A percentile compares a stretch with the other conserved stretches of the same genome.
phyloP scores from a whole-genome alignment of 2,329 filamentous ascomycete species.

The Didymella sp. region DNA sequence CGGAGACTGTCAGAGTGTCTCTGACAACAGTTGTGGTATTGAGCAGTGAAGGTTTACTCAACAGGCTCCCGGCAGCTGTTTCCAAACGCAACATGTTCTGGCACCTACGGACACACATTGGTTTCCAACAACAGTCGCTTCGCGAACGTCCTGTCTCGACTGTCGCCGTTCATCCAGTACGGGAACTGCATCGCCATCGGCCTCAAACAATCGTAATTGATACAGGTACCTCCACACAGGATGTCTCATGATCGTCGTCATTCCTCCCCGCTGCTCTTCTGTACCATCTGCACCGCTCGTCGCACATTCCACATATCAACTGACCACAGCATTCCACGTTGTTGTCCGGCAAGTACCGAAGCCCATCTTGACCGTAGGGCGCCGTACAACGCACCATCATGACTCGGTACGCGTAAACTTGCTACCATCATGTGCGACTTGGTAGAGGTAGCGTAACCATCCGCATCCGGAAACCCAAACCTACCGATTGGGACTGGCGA shows the following conservation, averaged over 20 bases:
- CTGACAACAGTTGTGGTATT: background rate
- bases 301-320: background rate
- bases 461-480: slow-evolving; percentile 14
- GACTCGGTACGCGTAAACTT: slow-evolving; percentile 3
- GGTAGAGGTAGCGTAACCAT: slow-evolving; percentile 5
- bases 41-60: background rate
- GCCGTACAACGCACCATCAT: background rate
- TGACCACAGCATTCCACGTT: background rate
- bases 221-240: background rate
- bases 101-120: background rate
- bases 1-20: too few species aligned
- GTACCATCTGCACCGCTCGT: background rate
- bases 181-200: background rate
- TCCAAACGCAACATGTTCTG: slow-evolving; percentile 11
- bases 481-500: background rate
- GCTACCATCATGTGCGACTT: slow-evolving; percentile 11
- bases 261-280: slow-evolving; percentile 1
- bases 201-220: background rate
- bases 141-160: background rate
- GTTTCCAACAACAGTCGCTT: background rate
- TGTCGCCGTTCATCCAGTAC: background rate
- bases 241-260: slow-evolving; percentile 9
- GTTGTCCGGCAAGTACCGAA: background rate
- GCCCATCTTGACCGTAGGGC: background rate
- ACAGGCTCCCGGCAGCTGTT: slow-evolving; percentile 1